phyloP scores from a whole-genome alignment of 75 land plant species.

The Cunninghamia lanceolata region DNA sequence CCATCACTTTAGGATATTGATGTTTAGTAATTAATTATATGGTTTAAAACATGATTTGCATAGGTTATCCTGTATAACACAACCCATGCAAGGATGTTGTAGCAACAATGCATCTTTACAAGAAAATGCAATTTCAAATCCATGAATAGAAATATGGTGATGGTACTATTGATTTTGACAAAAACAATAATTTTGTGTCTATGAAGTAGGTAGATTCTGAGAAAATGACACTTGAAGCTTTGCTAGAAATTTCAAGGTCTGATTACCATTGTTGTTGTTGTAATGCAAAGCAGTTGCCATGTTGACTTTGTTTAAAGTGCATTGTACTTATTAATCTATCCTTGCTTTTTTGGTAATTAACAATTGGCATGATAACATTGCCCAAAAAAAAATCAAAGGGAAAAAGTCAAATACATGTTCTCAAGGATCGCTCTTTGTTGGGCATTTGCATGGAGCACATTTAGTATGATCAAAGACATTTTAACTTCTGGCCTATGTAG shows the following conservation, averaged over 20 bases:
- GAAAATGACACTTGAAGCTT: constrained; percentile 45
- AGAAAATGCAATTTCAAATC: constrained; percentile 54
- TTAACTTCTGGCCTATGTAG: too few species aligned
- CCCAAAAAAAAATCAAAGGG: too few species aligned
- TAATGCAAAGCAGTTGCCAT: constrained; percentile 20
- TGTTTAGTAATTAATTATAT: neutral
- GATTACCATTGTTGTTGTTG: constrained; percentile 86
- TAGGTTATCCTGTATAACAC: constrained; percentile 17
- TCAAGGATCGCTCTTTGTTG: too few species aligned
- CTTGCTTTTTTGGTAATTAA: too few species aligned
- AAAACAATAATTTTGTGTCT: constrained; percentile 23
- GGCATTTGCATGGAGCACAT: too few species aligned
- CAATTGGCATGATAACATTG: too few species aligned
- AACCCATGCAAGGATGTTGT: constrained; percentile 84
- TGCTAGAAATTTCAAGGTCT: constrained; percentile 54
- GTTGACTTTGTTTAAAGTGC: neutral
- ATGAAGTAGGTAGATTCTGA: constrained; percentile 27
- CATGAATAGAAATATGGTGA: constrained; percentile 22
- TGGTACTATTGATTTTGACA: constrained; percentile 29
- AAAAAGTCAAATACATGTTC: too few species aligned
- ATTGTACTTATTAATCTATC: too few species aligned
- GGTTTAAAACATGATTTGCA: constrained; percentile 4
- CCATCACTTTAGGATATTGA: neutral
- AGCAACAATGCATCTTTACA: constrained; percentile 85
- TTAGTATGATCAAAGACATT: too few species aligned